These are phyloP conservation scores for Trichoderma atrobrunneum DNA, from an alignment of 2,329 filamentous ascomycete species.

Conservation along the genomic window DNA sequence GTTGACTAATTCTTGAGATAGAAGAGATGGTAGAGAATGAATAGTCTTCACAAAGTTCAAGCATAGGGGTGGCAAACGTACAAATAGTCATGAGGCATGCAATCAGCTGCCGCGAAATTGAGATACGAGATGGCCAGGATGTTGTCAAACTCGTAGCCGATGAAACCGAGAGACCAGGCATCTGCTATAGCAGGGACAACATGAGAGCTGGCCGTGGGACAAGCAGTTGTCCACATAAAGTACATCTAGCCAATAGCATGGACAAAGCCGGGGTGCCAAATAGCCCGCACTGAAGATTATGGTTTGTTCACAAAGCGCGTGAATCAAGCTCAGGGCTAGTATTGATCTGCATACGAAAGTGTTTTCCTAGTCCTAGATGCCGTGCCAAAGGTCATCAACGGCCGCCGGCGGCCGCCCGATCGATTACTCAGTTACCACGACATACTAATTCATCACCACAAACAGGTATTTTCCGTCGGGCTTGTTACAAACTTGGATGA, in stretches of 20 bases:
- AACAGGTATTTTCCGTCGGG: not conserved
- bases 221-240: not conserved
- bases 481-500: accelerated
- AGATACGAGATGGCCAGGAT: not conserved
- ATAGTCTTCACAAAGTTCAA: not conserved
- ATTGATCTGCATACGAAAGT: not conserved
- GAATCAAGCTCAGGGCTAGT: not conserved
- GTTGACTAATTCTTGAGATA: not conserved
- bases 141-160: not conserved
- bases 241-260: not conserved
- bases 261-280: not conserved
- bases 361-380: not conserved
- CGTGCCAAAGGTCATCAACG: not conserved
- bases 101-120: not conserved
- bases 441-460: not conserved
- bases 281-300: not conserved
- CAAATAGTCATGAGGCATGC: not conserved
- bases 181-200: not conserved
- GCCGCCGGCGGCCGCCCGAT: not conserved
- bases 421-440: not conserved
- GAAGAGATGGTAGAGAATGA: not conserved
- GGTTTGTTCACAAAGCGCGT: not conserved
- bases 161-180: not conserved
- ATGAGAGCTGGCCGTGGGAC: not conserved
- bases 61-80: not conserved